These are phyloP conservation scores for Phytopythium kandeliae DNA, from an alignment of 352 stramenopile species.

Conservation along the genomic window DNA sequence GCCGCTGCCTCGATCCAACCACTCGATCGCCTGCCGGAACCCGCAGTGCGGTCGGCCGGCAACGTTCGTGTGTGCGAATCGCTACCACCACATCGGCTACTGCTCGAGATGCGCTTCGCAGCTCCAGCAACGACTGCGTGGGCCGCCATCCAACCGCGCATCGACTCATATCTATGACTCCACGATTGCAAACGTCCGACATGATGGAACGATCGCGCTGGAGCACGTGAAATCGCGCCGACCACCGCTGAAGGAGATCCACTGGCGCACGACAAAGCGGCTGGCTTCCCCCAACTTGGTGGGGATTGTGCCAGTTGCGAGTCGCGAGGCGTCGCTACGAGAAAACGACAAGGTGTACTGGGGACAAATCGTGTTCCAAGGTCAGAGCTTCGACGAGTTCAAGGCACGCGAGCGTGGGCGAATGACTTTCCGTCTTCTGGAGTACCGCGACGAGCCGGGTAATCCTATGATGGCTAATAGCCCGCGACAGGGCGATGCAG, in stretches of 20 bases:
- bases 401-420: constrained; percentile 48
- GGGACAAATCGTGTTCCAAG: constrained; percentile 72
- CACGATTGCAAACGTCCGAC: constrained; percentile 34
- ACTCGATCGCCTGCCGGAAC: constrained; percentile 36
- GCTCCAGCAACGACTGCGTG: constrained; percentile 45
- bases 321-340: constrained; percentile 37
- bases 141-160: constrained; percentile 41
- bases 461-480: constrained; percentile 44
- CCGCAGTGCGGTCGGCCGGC: constrained; percentile 38
- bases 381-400: constrained; percentile 59
- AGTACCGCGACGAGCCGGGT: constrained; percentile 58
- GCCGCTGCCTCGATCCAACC: constrained; percentile 26
- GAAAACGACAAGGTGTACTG: constrained; percentile 59
- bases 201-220: constrained; percentile 62
- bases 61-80: constrained; percentile 57
- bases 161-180: constrained; percentile 85
- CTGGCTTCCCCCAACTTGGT: constrained; percentile 79
- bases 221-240: constrained; percentile 50
- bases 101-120: constrained; percentile 52
- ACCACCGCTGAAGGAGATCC: constrained; percentile 47
- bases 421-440: constrained; percentile 64
- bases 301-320: constrained; percentile 60
- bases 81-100: constrained; percentile 43
- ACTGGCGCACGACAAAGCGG: constrained; percentile 80
- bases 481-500: constrained; percentile 37